These are phyloP conservation scores for Penicillium hordei DNA, from an alignment of 2,329 filamentous ascomycete genomes.

Conservation along the genomic window DNA sequence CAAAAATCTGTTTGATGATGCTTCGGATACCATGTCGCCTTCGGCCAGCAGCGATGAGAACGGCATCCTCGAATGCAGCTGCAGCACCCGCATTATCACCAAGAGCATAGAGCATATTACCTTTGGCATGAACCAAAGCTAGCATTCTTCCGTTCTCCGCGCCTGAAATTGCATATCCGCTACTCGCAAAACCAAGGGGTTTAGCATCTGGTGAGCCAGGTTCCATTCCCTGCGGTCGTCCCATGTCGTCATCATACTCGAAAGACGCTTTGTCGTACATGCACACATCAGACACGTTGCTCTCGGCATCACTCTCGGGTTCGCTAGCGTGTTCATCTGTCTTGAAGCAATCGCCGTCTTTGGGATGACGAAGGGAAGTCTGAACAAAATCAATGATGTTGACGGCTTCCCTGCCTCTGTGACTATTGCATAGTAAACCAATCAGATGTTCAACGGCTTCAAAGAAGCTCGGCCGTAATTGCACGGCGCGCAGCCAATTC, in stretches of 20 bases:
- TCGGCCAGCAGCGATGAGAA: slow-evolving; percentile 80
- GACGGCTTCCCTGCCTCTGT: slow-evolving; percentile 80
- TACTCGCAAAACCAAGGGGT: slow-evolving; percentile 66
- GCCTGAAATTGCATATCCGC: slow-evolving; percentile 80
- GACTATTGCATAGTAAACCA: slow-evolving; percentile 76
- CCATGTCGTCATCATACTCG: slow-evolving; percentile 54
- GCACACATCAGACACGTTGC: slow-evolving; percentile 52
- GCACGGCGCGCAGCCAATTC: slow-evolving; percentile 83
- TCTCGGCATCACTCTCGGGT: slow-evolving; percentile 57
- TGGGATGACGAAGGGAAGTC: slow-evolving; percentile 60
- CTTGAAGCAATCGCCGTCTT: slow-evolving; percentile 50
- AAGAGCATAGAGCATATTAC: slow-evolving; percentile 93
- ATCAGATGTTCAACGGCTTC: slow-evolving; percentile 95
- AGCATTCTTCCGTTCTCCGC: slow-evolving; percentile 90
- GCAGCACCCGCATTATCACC: slow-evolving; percentile 80
- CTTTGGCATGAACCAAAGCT: slow-evolving; percentile 92
- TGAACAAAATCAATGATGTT: slow-evolving; percentile 85
- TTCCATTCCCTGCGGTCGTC: slow-evolving; percentile 28
- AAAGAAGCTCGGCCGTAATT: slow-evolving; percentile 79
- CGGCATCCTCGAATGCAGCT: slow-evolving; percentile 89
- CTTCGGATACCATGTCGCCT: slow-evolving; percentile 69
- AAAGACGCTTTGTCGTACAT: slow-evolving; percentile 58
- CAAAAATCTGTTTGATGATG: slow-evolving; percentile 75
- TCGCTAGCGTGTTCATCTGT: slow-evolving; percentile 59
- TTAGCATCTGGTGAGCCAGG: slow-evolving; percentile 29